Evolutionary conservation across 1,139 yeast species (phyloP).

Genomic region (Kodamaea sp.): DNA sequence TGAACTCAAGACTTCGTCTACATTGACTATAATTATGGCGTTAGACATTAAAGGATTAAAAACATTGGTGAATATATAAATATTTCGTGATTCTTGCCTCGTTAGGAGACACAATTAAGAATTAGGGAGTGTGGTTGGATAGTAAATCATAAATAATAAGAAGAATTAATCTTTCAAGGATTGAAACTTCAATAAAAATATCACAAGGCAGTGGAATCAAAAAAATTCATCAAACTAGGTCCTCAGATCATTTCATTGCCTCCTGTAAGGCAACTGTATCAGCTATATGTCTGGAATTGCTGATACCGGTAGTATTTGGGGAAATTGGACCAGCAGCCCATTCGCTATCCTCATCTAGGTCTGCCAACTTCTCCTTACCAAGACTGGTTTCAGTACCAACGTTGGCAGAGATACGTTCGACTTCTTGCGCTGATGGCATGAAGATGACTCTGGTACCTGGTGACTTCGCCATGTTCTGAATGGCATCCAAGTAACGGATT

Average conservation of each 20-base stretch:
- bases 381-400: conserved; percentile 2
- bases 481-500: conserved; percentile 77
- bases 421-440: conserved; percentile 60
- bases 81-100: no score
- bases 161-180: no score
- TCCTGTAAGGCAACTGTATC: conserved; percentile 21
- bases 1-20: no score
- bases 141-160: no score
- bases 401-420: conserved; percentile 30
- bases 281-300: conserved; percentile 11
- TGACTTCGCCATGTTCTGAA: conserved; percentile 69
- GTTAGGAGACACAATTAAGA: no score
- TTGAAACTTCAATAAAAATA: no score
- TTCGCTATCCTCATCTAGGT: conserved; percentile 19
- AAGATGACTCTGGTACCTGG: conserved; percentile 69
- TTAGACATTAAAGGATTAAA: no score
- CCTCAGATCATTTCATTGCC: conserved; percentile 13
- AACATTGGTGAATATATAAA: no score
- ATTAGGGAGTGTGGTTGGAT: no score
- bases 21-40: no score
- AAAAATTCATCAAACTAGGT: no score
- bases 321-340: conserved; percentile 14
- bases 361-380: conserved; percentile 10
- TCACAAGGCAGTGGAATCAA: no score
- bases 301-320: conserved; percentile 8